These are phyloP conservation scores for Botrytis deweyae DNA, from an alignment of 2,329 filamentous ascomycete genomes.

Conservation along the genomic window DNA sequence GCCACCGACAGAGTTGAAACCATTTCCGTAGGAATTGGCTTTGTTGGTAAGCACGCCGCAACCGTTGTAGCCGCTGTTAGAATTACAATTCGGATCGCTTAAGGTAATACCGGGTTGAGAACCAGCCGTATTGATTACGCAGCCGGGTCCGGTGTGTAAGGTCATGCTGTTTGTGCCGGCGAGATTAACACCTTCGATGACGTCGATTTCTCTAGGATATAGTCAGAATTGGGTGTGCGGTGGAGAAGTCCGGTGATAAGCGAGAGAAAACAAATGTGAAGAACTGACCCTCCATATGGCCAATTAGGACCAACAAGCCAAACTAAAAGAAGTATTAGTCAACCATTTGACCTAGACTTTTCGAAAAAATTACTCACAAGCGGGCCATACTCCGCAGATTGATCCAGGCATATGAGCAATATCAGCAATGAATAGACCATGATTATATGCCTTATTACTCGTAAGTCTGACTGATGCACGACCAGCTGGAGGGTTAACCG, in stretches of 20 bases:
- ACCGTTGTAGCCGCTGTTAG: conserved; percentile 51
- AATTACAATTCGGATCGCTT: conserved; percentile 56
- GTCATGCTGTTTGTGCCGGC: conserved; percentile 60
- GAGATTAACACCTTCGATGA: conserved; percentile 74
- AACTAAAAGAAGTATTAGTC: conserved; percentile 33
- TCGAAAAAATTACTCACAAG: conserved; percentile 39
- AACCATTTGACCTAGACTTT: neutral
- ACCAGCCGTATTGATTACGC: conserved; percentile 53
- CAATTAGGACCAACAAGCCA: conserved; percentile 60
- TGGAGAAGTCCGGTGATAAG: neutral
- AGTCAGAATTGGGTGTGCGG: neutral
- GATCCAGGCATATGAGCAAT: conserved; percentile 58
- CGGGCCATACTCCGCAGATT: conserved; percentile 59
- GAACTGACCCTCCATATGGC: conserved; percentile 55
- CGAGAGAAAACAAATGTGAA: too few relatives aligned
- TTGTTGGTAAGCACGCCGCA: conserved; percentile 56
- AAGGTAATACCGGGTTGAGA: conserved; percentile 46
- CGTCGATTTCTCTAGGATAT: conserved; percentile 65
- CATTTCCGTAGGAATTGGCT: conserved; percentile 59
- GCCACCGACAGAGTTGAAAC: conserved; percentile 68
- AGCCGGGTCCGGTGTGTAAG: conserved; percentile 64
- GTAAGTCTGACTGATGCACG: conserved; percentile 68
- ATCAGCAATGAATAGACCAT: conserved; percentile 59
- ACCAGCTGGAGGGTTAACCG: conserved; percentile 54
- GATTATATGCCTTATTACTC: conserved; percentile 53